Conservation (phyloP, 2,329 filamentous ascomycete genomes). For the Colletotrichum orchidophilum region DNA sequence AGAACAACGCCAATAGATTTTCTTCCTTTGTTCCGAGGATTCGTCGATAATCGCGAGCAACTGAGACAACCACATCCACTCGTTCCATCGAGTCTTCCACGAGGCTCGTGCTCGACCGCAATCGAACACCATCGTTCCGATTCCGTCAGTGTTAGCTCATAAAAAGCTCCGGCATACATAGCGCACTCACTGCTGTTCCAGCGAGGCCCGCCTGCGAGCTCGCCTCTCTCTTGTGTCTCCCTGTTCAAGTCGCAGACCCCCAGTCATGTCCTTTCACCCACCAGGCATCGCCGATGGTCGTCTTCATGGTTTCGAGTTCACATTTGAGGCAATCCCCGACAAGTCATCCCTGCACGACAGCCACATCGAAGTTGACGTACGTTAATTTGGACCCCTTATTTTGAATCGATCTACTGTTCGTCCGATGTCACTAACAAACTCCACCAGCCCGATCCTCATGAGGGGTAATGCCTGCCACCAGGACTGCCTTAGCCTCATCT, state of each 20-base stretch:
- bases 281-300: slow-evolving; percentile 21
- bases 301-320: slow-evolving; percentile 33
- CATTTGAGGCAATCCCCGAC: slow-evolving; percentile 34
- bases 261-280: slow-evolving; percentile 24
- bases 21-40: slow-evolving; percentile 8
- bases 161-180: slow-evolving; percentile 1
- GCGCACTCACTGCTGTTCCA: not conserved
- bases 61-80: slow-evolving; percentile 10
- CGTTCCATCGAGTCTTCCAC: slow-evolving; percentile 17
- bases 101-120: slow-evolving; percentile 15
- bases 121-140: slow-evolving; percentile 15
- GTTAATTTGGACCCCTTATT: not conserved
- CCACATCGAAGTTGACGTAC: slow-evolving; percentile 31
- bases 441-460: slow-evolving; percentile 31
- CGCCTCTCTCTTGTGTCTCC: not conserved
- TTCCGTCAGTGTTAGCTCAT: slow-evolving; percentile 10
- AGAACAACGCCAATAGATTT: not conserved
- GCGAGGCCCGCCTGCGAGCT: not conserved
- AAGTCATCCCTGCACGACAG: slow-evolving; percentile 34
- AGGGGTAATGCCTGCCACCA: slow-evolving; percentile 26
- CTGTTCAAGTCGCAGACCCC: slow-evolving; percentile 6
- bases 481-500: not conserved
- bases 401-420: slow-evolving; percentile 3
- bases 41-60: not conserved
- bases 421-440: slow-evolving; percentile 24